Evolutionary conservation across 208 protist species (phyloP).

Genomic region (Borovskyia barvae): DNA sequence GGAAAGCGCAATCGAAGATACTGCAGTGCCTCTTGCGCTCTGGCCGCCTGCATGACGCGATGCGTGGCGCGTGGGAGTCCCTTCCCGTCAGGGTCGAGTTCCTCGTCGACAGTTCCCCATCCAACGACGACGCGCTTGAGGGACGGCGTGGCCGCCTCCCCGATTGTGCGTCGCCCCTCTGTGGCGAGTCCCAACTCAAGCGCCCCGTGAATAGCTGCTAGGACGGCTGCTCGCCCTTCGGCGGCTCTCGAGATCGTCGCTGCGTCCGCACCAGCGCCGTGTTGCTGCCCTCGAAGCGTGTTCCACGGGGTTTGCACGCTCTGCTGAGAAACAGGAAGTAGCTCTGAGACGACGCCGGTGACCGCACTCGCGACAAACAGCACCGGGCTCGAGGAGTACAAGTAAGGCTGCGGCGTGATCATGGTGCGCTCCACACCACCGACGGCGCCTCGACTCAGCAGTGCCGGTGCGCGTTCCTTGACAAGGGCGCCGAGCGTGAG

Average conservation of each 20-base stretch:
- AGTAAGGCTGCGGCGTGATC: constrained; percentile 40
- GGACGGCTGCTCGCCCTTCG: not conserved
- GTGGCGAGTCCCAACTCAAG: constrained; percentile 29
- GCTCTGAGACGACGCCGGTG: constrained; percentile 23
- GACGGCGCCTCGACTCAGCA: constrained; percentile 6
- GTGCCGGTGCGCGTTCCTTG: constrained; percentile 28
- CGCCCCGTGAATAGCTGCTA: constrained; percentile 9
- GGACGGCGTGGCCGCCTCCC: constrained; percentile 34
- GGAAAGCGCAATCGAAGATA: constrained; percentile 45
- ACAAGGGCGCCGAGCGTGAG: constrained; percentile 25
- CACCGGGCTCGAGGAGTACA: constrained; percentile 33
- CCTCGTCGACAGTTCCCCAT: not conserved
- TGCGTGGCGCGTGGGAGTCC: not conserved
- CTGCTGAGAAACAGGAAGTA: constrained; percentile 29
- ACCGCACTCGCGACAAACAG: constrained; percentile 32
- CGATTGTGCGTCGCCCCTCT: constrained; percentile 32
- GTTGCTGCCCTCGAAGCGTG: not conserved
- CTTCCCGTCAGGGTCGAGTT: not conserved
- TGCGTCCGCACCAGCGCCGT: not conserved
- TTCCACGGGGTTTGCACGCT: constrained; percentile 23
- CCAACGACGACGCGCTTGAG: constrained; percentile 33
- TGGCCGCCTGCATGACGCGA: not conserved
- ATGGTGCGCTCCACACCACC: not conserved
- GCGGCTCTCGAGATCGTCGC: not conserved
- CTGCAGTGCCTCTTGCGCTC: constrained; percentile 11